These are phyloP conservation scores for Apostasia ramifera DNA, from an alignment of 106 monocot genomes.

Conservation along the genomic window DNA sequence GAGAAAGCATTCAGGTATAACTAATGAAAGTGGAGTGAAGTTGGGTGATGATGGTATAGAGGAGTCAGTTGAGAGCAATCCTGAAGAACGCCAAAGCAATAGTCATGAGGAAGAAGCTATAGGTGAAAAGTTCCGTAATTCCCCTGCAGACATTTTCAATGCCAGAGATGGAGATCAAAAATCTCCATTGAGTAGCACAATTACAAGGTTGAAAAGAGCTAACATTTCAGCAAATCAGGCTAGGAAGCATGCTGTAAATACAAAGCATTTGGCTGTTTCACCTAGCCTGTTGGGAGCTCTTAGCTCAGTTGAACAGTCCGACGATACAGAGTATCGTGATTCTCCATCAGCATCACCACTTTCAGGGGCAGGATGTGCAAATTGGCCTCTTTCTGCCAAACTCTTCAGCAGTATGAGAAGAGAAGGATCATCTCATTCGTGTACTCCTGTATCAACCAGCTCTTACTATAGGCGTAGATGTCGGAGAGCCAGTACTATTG, in stretches of 20 bases:
- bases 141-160: conserved; percentile 13
- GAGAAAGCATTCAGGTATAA: conserved; percentile 57
- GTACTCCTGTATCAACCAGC: conserved; percentile 75
- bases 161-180: conserved; percentile 6
- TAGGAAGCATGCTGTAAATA: conserved; percentile 17
- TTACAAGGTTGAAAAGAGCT: conserved; percentile 32
- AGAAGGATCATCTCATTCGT: conserved; percentile 67
- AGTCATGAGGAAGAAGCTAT: conserved; percentile 22
- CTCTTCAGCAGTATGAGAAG: conserved; percentile 44
- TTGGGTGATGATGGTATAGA: conserved; percentile 28
- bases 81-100: conserved; percentile 20
- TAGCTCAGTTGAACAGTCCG: conserved; percentile 40
- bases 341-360: conserved; percentile 64
- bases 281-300: conserved; percentile 22
- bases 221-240: conserved; percentile 17
- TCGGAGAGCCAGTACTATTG: conserved; percentile 37
- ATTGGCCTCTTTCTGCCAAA: conserved; percentile 56
- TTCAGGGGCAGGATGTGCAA: conserved; percentile 55
- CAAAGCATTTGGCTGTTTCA: conserved; percentile 31
- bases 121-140: conserved; percentile 23
- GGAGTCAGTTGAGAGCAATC: conserved; percentile 27
- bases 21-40: conserved; percentile 49
- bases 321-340: conserved; percentile 38
- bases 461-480: conserved; percentile 50
- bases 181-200: conserved; percentile 23